Conservation (phyloP, 768 basidiomycete species). For the Russula griseocarnosa region DNA sequence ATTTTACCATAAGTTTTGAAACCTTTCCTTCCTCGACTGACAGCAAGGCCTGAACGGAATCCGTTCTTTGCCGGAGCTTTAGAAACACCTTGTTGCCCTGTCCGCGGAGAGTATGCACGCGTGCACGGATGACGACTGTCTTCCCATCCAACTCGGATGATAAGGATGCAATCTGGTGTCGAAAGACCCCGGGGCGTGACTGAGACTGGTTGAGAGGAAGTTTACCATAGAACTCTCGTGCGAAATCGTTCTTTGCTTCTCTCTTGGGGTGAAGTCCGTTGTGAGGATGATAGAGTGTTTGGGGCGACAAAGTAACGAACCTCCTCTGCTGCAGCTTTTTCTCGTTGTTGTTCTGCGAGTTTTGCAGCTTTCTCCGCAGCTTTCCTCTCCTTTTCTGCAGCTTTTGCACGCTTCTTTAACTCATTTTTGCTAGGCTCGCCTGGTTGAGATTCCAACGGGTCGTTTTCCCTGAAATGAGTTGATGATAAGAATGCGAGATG, state of each 20-base stretch:
- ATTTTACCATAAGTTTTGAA: constrained; percentile 98
- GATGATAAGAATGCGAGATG: not conserved
- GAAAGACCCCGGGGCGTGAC: constrained; percentile 56
- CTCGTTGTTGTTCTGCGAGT: constrained; percentile 66
- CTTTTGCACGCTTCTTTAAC: constrained; percentile 87
- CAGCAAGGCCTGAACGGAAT: constrained; percentile 84
- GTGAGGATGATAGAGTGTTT: not conserved
- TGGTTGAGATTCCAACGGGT: constrained; percentile 2
- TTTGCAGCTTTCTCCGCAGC: constrained; percentile 82
- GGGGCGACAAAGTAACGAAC: constrained; percentile 36
- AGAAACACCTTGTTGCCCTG: constrained; percentile 95
- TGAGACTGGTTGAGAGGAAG: constrained; percentile 91
- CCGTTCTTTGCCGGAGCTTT: constrained; percentile 80
- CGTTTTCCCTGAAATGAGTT: constrained; percentile 2
- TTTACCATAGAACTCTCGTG: constrained; percentile 76
- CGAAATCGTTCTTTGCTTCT: constrained; percentile 56
- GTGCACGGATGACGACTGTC: constrained; percentile 78
- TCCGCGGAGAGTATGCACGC: constrained; percentile 86
- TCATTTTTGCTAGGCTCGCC: constrained; percentile 79
- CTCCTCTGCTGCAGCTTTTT: constrained; percentile 61
- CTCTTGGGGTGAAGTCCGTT: not conserved
- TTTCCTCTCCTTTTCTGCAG: constrained; percentile 85
- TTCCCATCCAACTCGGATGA: constrained; percentile 61
- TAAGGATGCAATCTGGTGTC: constrained; percentile 63
- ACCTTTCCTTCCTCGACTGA: constrained; percentile 66